Conservation (phyloP, 139 green algal species). For the Gonium pectorale region DNA sequence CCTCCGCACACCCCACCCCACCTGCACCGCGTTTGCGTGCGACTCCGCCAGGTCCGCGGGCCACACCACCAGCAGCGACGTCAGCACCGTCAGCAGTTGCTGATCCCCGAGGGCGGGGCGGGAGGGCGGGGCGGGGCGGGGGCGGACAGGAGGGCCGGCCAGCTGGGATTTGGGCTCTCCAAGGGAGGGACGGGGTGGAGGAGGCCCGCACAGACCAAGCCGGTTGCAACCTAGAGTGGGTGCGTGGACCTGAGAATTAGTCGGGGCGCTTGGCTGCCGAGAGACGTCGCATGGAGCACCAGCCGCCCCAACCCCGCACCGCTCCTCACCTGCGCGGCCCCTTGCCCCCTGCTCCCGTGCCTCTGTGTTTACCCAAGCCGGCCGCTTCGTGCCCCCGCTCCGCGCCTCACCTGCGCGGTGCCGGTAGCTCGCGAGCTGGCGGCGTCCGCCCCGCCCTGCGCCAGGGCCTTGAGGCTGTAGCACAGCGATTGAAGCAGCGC, state of each 20-base stretch:
- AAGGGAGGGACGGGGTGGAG: too few species aligned
- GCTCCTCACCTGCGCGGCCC: not conserved
- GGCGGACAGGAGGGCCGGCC: too few species aligned
- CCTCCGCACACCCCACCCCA: not conserved
- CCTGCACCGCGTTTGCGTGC: not conserved
- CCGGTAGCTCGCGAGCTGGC: not conserved
- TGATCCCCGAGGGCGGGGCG: too few species aligned
- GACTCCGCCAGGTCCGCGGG: not conserved
- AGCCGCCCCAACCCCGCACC: too few species aligned
- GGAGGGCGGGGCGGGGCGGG: not conserved
- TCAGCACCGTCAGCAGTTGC: slow-evolving; percentile 15
- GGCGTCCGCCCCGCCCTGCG: not conserved
- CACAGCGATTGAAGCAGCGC: not conserved
- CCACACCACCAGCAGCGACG: not conserved
- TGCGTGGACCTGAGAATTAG: too few species aligned
- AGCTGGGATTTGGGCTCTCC: too few species aligned
- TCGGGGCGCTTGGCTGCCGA: too few species aligned
- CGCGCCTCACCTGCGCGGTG: slow-evolving; percentile 2
- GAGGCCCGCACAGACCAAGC: too few species aligned
- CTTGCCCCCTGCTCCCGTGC: not conserved
- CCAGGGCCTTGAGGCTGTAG: not conserved
- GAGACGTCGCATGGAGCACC: too few species aligned
- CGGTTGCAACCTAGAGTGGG: too few species aligned
- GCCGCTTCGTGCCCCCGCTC: not conserved
- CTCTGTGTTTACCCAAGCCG: too few species aligned